Base-by-base conservation (phyloP, 305 asterid species). In the Solanum aculeatissimum region DNA sequence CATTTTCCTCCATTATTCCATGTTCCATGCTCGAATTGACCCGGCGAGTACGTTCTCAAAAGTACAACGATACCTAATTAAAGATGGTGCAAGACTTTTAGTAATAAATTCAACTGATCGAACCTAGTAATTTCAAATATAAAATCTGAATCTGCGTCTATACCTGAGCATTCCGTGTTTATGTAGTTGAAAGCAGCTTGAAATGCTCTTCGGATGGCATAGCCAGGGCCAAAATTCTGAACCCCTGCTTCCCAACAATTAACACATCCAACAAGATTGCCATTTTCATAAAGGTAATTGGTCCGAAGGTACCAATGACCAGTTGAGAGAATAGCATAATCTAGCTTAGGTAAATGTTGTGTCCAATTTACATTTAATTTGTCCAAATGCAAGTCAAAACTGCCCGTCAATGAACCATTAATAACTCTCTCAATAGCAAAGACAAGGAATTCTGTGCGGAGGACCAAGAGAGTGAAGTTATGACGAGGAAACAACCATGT, bases 1-100 rank as follows among this genome's bases (percentile, higher is more conserved):
- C 98, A 93, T 81, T 0, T 12, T 91, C 98, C 98, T n/a, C 97
- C 96, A 0, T 47, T 62, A 65, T 93, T 83, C 95, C 95, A 94
- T 43, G 86, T 95, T 0, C 94, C 94, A 13, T 89, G 66, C 87
- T 93, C 94, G 27, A 93, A 92, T 21, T 60, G 32, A 4, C 35
- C 65, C 1, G 93, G 93, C 7, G 68, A 60, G 16, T 23, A 60
- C 10, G 68, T 60, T 32, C 68, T 60, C 35, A 60, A 21, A 60
- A 60, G 68, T 23, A 60, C 35, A 60, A 60, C 32, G 10, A 60
- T 21, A 21, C 35, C 68, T 60, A 21, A 60, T 60, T 32, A 21
- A 7, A 60, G 35, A 57, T 27, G 29, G 13, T 57, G 1, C 14
- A 57, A 57, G 27, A n/a, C 65, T 57, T 54, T 55, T 57, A n/a